phyloP scores from a whole-genome alignment of 768 basidiomycete genomes.

The Sporobolomyces phaffii region DNA sequence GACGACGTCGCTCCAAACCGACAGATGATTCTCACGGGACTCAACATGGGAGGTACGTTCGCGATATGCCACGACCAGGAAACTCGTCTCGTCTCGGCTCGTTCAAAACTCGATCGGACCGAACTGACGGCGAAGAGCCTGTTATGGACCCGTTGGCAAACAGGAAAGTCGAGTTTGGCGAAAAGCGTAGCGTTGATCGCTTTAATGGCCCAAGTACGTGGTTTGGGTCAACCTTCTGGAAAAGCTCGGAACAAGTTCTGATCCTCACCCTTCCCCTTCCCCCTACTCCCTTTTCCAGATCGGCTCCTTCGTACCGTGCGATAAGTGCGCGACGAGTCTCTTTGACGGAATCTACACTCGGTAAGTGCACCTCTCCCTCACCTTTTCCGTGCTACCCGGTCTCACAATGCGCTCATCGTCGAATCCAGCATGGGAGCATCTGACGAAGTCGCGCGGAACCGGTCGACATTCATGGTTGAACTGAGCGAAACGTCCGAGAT shows the following conservation, averaged over 20 bases:
- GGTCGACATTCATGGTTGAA: slow-evolving; percentile 95
- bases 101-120: not conserved
- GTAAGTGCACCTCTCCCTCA: not conserved
- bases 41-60: slow-evolving; percentile 50
- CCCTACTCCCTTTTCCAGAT: slow-evolving; percentile 54
- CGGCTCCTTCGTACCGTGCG: slow-evolving; percentile 81
- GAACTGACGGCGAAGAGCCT: not conserved
- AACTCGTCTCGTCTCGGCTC: too few species aligned
- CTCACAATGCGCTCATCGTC: slow-evolving; percentile 65
- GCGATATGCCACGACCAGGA: too few species aligned
- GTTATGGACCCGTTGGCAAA: too few species aligned
- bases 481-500: slow-evolving; percentile 90
- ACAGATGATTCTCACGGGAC: slow-evolving; percentile 49
- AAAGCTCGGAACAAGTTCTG: not conserved
- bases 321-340: slow-evolving; percentile 64
- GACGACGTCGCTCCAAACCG: slow-evolving; percentile 49
- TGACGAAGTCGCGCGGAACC: slow-evolving; percentile 76
- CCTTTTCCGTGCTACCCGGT: not conserved
- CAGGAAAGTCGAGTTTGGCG: slow-evolving; percentile 75
- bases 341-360: slow-evolving; percentile 79
- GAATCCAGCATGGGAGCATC: slow-evolving; percentile 52
- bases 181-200: slow-evolving; percentile 69
- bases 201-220: slow-evolving; percentile 35
- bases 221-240: too few species aligned
- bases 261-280: not conserved